Evolutionary conservation across 768 basidiomycete species (phyloP).

Genomic region (Phanerochaete sordida): DNA sequence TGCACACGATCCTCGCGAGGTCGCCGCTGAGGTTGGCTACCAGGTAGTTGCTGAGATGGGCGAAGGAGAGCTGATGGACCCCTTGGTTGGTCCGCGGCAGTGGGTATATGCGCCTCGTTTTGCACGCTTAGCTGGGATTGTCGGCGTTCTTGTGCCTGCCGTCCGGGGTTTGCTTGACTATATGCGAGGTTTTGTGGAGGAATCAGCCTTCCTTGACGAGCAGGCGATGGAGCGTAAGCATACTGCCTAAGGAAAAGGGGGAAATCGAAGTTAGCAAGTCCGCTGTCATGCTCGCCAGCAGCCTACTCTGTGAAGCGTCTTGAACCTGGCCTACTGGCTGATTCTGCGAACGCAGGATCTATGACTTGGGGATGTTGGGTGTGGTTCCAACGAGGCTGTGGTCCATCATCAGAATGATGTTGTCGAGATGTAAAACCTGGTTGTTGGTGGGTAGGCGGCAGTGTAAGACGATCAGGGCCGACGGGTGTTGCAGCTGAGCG

Average conservation of each 20-base stretch:
- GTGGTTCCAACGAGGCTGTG: not conserved
- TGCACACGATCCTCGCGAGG: slow-evolving; percentile 13
- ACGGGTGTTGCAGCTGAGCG: slow-evolving; percentile 51
- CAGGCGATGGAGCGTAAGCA: slow-evolving; percentile 53
- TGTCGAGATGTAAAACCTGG: slow-evolving; percentile 35
- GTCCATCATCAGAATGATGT: slow-evolving; percentile 18
- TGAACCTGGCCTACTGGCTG: slow-evolving; percentile 38
- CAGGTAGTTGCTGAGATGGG: not conserved
- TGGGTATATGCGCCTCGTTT: slow-evolving; percentile 14
- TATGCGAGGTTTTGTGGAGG: slow-evolving; percentile 34
- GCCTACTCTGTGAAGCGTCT: slow-evolving; percentile 49
- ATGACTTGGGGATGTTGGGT: no score
- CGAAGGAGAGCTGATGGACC: not conserved
- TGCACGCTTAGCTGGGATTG: slow-evolving; percentile 21
- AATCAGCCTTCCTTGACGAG: slow-evolving; percentile 33
- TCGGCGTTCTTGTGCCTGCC: slow-evolving; percentile 31
- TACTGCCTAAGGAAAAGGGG: slow-evolving; percentile 49
- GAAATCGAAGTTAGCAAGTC: not conserved
- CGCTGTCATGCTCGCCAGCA: not conserved
- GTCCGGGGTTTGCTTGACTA: slow-evolving; percentile 39
- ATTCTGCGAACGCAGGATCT: no score
- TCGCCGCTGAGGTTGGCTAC: slow-evolving; percentile 14
- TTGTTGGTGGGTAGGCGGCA: slow-evolving; percentile 57
- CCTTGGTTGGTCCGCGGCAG: slow-evolving; percentile 22
- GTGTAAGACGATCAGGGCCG: slow-evolving; percentile 63